Evolutionary conservation across 164 flowering plant genomes (phyloP), one percentile per base, ranked within the genome.

Genomic region (Berberis vulgaris): DNA sequence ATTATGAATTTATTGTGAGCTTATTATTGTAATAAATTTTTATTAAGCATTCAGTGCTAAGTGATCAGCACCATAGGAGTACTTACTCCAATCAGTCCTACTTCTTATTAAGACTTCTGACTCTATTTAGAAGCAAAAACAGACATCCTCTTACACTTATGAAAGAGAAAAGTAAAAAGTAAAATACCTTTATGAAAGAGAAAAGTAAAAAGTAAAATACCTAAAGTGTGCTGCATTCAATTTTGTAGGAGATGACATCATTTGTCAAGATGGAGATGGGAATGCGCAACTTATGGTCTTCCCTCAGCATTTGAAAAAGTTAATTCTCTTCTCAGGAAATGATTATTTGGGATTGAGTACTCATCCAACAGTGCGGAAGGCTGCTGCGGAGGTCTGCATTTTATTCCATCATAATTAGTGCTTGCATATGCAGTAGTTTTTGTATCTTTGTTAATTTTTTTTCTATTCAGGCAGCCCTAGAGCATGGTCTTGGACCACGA

Each of bases 311-410:
- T 68, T 74, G 53, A 82, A 68, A 69, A 86, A 80, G 79, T 75
- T 93, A 56, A 80, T 93, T 47, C 75, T 87, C 44, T 93, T 93
- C 75, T 90, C 98, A 59, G 91, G 97, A 57, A 93, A 93, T 78
- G 98, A 93, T 80, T 93, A 93, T 59, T 70, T 93, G 78, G 98
- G 97, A 6, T 81, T 93, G 83, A 84, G 97, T 76, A 78, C 92
- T 44, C 97, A 93, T 78, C 98, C 97, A 13, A 65, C 87, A 10
- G 80, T 93, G 57, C 61, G 79, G 44, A 80, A 77, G 62, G 96
- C 91, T 53, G 87, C 86, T 55, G 84, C 83, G 55, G 76, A 86
- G 89, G 98, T 85, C 41, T 60, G 67, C 39, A 56, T 56, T 9
- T 41, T 52, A 44, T 44, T 49, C 11, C 0, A 47, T 2, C 6